Conservation (phyloP, 345 rosid genomes). For the Luvunga scandens region DNA sequence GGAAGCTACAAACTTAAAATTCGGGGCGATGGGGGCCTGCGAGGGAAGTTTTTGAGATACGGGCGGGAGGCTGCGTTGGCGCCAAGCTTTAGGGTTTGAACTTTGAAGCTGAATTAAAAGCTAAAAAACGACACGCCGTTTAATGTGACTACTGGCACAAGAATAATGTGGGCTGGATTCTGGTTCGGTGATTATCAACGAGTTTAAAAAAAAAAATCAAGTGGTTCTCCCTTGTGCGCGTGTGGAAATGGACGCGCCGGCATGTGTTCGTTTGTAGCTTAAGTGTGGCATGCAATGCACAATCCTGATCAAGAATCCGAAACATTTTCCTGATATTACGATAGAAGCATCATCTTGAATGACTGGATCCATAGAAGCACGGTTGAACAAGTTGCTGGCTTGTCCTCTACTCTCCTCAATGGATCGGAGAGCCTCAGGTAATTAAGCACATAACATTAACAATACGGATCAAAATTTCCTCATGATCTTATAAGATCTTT, state of each 20-base stretch:
- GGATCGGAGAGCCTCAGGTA: constrained; percentile 87
- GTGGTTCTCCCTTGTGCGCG: neutral
- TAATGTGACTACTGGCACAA: neutral
- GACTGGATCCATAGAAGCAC: constrained; percentile 75
- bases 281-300: neutral
- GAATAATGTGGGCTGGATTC: neutral
- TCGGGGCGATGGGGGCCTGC: neutral
- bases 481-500: neutral
- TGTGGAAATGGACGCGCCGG: neutral
- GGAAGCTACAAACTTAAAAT: neutral
- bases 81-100: neutral
- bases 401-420: constrained; percentile 49
- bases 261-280: neutral
- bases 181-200: neutral
- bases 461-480: neutral
- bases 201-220: neutral
- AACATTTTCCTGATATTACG: constrained; percentile 60
- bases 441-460: neutral
- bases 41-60: neutral
- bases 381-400: constrained; percentile 56
- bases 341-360: constrained; percentile 55
- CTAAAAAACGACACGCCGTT: neutral
- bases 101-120: neutral
- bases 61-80: neutral
- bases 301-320: too few relatives aligned